Evolutionary conservation across 371 early-diverging fungal genomes (phyloP), one percentile per base, ranked within the genome.

Genomic region (Mortierella sp.): DNA sequence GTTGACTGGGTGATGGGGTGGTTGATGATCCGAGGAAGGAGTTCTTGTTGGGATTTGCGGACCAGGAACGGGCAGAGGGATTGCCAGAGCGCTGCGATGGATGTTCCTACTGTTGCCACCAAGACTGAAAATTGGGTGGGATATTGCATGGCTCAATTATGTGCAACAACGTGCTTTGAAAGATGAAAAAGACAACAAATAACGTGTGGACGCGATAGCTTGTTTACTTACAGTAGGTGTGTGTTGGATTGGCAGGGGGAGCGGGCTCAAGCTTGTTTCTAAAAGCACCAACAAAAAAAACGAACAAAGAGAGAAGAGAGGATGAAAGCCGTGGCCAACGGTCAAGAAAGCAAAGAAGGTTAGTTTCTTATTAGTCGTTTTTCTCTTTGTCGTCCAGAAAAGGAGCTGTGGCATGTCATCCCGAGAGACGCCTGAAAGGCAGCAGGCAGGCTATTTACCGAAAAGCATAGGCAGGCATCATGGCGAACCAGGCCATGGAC

Each of bases 381-480:
- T 53, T 53, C 13, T 53, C 16, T 53, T 24, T 21, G 24, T 53
- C 53, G 24, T 53, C 16, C 1, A 53, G 37, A 5, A 28, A 59
- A 26, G 8, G 64, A 64, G 64, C 21, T 64, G 64, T 21, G 24
- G 34, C 37, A 64, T 61, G 5, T 34, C 43, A 40, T 40, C 43
- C 43, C 6, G 43, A 40, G 43, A 40, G 43, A 40, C 2, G 43
- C 6, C 43, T 40, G 6, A 55, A 26, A 55, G 24, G n/a, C 21
- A 26, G 4, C 4, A 59, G 11, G 11, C 40, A 69, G 37, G 19
- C 3, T 16, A 5, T 69, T 28, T 85, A 85, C 86, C 86, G 79
- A 75, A 86, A 86, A 9, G 82, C 86, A 55, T 77, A 86, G 24
- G 86, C 86, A 3, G 86, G 86, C 72, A 79, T 86, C 70, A 86